Evolutionary conservation across 352 stramenopile genomes (phyloP), one percentile per base, ranked within the genome.

Genomic region (Phytophthora litchii): DNA sequence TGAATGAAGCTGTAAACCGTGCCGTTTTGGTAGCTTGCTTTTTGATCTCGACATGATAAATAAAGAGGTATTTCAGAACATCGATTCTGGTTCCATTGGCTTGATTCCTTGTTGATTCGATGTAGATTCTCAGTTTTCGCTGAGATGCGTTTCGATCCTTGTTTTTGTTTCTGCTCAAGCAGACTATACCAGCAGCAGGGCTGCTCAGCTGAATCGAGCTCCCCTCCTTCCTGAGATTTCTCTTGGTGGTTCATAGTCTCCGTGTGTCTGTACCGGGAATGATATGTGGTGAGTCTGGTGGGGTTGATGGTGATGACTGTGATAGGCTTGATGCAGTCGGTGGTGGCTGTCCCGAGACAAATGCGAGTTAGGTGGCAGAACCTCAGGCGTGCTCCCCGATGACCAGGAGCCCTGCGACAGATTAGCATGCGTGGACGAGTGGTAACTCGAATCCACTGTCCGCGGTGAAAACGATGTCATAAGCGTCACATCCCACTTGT

Each of bases 401-500:
- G 67, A 69, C 71, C 71, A 80, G 19, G 71, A 80, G 10, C 60
- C 60, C 23, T 72, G 67, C 16, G 71, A 80, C 12, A 74, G 41
- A 38, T 80, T 74, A 2, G 67, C 71, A 20, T 75, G 67, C 9
- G 57, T 77, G 6, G 76, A 82, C 36, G 72, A 83, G 23, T 82
- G 76, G 52, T 74, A 78, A 54, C 71, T 88, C 19, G 78, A 86
- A 35, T 89, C 80, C 20, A 80, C 67, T 3, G 80, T 88, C 37
- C 70, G 65, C 2, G 80, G 80, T 19, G 80, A 89, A 36, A 85
- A 72, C 12, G 64, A 74, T 16, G 67, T 69, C 59, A 88, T 72
- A 31, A 88, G 67, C 56, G 77, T 83, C 20, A 80, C 53, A 54
- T 86, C 77, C 77, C 77, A 88, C 46, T 86, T 89, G 49, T 67